phyloP scores from a whole-genome alignment of 2,329 filamentous ascomycete genomes.

The Rhytidhysteron rufulum region DNA sequence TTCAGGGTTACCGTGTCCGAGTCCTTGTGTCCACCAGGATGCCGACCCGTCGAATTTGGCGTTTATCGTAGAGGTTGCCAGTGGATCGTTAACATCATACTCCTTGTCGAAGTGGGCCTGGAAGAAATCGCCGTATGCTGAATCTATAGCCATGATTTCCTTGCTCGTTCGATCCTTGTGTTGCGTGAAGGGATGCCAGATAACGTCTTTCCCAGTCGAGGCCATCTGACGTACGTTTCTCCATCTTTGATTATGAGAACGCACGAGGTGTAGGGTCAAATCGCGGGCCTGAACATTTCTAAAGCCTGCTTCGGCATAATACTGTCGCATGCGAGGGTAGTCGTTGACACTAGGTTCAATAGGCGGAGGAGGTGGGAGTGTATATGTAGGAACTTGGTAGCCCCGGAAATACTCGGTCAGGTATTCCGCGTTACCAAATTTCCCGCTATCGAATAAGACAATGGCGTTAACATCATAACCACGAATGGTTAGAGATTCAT shows the following conservation, averaged over 20 bases:
- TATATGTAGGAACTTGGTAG: constrained; percentile 54
- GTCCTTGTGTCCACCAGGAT: constrained; percentile 88
- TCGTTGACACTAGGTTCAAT: constrained; percentile 45
- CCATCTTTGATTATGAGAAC: constrained; percentile 55
- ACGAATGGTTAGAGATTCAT: constrained; percentile 71
- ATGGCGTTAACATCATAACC: constrained; percentile 73
- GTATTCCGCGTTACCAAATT: constrained; percentile 67
- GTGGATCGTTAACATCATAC: background rate
- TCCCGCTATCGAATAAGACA: constrained; percentile 62
- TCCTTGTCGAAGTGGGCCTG: constrained; percentile 50
- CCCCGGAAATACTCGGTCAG: constrained; percentile 63
- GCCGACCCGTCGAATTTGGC: constrained; percentile 79
- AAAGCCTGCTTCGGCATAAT: constrained; percentile 55
- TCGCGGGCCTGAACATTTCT: constrained; percentile 38
- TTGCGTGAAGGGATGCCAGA: constrained; percentile 89
- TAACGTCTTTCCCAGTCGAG: constrained; percentile 49
- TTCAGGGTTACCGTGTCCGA: constrained; percentile 72
- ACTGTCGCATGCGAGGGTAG: constrained; percentile 54
- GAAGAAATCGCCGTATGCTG: constrained; percentile 74
- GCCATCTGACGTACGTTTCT: constrained; percentile 59
- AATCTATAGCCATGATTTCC: constrained; percentile 73
- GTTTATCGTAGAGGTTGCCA: constrained; percentile 23
- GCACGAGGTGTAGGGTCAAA: constrained; percentile 51
- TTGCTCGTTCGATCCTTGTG: constrained; percentile 60
- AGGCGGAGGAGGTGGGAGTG: constrained; percentile 58